Conservation (phyloP, 257 asterid species). For the Hygrophila difformis region DNA sequence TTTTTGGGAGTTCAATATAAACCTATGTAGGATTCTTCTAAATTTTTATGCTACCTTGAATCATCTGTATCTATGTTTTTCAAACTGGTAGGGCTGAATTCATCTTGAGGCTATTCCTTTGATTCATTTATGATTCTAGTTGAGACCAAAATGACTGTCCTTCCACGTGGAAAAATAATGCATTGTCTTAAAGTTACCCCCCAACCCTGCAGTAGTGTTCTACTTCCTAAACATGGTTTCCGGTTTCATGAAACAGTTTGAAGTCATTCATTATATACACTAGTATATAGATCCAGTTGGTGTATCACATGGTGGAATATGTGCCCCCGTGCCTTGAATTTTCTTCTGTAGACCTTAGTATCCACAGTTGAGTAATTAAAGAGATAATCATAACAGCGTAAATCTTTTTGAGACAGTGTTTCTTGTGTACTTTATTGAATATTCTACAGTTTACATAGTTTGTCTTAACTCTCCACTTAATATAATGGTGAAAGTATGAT, state of each 20-base stretch:
- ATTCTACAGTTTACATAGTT: background rate
- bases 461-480: constrained; percentile 4
- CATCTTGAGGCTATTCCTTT: background rate
- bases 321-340: constrained; percentile 10
- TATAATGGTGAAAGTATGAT: constrained; percentile 8
- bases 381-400: background rate
- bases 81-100: constrained; percentile 8
- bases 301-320: constrained; percentile 10
- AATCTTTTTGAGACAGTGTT: constrained; percentile 1
- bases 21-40: background rate
- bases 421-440: background rate
- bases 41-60: background rate
- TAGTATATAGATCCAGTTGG: constrained; percentile 7
- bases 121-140: constrained; percentile 10
- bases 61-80: constrained; percentile 1
- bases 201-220: constrained; percentile 1
- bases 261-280: too few species aligned
- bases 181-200: constrained; percentile 5
- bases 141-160: constrained; percentile 2
- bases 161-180: constrained; percentile 6
- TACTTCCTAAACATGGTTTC: constrained; percentile 1
- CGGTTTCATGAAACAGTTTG: constrained; percentile 8
- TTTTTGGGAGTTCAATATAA: background rate
- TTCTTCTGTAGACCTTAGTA: constrained; percentile 1
- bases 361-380: constrained; percentile 6